Evolutionary conservation across 2,329 filamentous ascomycete genomes (phyloP), one percentile per base, ranked within the genome.

Genomic region (Curvularia eragrostidis): DNA sequence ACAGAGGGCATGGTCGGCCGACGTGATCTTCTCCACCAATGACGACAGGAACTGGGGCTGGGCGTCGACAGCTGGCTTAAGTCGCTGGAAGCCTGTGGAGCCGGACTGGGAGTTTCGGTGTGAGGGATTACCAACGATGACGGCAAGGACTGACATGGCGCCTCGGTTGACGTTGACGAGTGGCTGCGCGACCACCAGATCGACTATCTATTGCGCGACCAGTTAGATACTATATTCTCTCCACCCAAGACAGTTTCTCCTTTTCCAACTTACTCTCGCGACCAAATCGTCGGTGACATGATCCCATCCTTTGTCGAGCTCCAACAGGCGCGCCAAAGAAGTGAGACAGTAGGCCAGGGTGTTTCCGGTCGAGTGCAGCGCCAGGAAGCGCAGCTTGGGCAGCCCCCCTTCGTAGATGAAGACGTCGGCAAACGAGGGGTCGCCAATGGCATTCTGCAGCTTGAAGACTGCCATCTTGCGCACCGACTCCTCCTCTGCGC

Each of bases 401-500:
- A 98, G 83, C 3, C 95, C 95, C 56, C 93, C 93, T 48, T 93
- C 91, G 50, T 90, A 88, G 61, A 98, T 96, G 80, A 99, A 99
- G 68, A 96, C 88, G 77, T 98, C 95, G 71, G 95, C 95, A 77
- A 98, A 98, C 49, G 93, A 90, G 24, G 94, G 94, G 79, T 99
- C 95, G 75, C 93, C 94, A 78, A 99, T 97, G 62, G 91, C 93
- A 63, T 87, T 89, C 79, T 99, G 95, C 65, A 99, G 87, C 81
- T 97, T 97, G 85, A 99, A 99, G 60, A 96, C 95, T 59, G 95
- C 95, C 91, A 98, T 97, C 79, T 99, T 99, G 73, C 93, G 91
- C 67, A 91, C 89, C 55, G 91, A 93, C 83, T 99, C 95, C 79
- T 97, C 85, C 55, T 86, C 83, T 66, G 84, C 85, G 43, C 83